Evolutionary conservation across 2,329 filamentous ascomycete genomes (phyloP).

Genomic region (Neopestalotiopsis rosae): DNA sequence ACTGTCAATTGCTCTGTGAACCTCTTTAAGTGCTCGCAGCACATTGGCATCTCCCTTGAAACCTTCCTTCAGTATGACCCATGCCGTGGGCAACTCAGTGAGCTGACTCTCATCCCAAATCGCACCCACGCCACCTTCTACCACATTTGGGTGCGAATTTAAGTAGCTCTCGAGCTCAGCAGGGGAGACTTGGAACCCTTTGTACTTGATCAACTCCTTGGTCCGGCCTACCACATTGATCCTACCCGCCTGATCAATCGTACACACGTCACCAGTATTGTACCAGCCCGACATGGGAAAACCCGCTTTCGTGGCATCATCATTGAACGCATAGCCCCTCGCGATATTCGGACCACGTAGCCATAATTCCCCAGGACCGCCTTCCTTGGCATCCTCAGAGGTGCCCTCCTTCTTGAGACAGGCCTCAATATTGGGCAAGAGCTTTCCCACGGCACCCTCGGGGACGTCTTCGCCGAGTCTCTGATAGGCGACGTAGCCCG

Average conservation of each 20-base stretch:
- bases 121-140: conserved; percentile 41
- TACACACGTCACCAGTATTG: conserved; percentile 51
- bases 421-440: conserved; percentile 46
- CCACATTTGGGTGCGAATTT: conserved; percentile 42
- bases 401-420: conserved; percentile 44
- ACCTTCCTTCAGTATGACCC: conserved; percentile 39
- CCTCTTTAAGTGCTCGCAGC: conserved; percentile 30
- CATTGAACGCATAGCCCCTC: conserved; percentile 45
- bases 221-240: conserved; percentile 43
- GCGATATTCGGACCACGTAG: conserved; percentile 50
- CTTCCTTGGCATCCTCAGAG: conserved; percentile 38
- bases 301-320: conserved; percentile 40
- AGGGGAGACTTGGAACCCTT: conserved; percentile 46
- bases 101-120: conserved; percentile 43
- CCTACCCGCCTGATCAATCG: conserved; percentile 36
- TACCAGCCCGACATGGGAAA: conserved; percentile 47
- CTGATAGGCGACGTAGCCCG: conserved; percentile 48
- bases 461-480: conserved; percentile 36
- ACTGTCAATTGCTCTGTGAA: conserved; percentile 38
- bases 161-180: conserved; percentile 42
- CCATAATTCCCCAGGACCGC: conserved; percentile 48
- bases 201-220: conserved; percentile 49
- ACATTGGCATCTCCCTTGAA: conserved; percentile 26
- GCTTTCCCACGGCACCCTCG: conserved; percentile 39
- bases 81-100: conserved; percentile 45